These are phyloP conservation scores for Plantago lanceolata DNA, from an alignment of 305 asterid species.

Conservation along the genomic window DNA sequence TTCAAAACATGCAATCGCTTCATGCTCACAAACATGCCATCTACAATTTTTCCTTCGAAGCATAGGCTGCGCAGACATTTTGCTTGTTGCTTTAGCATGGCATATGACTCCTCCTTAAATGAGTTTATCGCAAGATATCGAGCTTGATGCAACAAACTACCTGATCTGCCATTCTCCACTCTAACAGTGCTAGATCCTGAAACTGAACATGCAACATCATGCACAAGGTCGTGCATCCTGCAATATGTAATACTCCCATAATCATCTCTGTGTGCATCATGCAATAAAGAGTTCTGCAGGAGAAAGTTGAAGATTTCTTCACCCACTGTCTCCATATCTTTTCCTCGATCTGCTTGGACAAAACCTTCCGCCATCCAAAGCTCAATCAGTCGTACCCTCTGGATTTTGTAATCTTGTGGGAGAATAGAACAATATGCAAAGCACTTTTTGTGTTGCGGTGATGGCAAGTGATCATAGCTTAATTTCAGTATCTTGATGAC, in stretches of 20 bases:
- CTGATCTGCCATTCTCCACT: no score
- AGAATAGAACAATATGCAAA: not conserved
- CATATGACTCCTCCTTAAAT: not conserved
- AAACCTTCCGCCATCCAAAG: slow-evolving; percentile 8
- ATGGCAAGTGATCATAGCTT: slow-evolving; percentile 31
- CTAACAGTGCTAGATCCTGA: not conserved
- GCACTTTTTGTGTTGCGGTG: slow-evolving; percentile 18
- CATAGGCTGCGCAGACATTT: not conserved
- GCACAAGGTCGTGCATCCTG: slow-evolving; percentile 2
- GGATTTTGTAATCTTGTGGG: not conserved
- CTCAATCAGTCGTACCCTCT: not conserved
- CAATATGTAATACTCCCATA: not conserved
- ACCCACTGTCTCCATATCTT: not conserved
- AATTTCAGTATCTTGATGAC: slow-evolving; percentile 22
- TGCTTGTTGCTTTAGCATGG: not conserved
- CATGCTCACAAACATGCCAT: not conserved
- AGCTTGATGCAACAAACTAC: not conserved
- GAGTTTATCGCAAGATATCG: not conserved
- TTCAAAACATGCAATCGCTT: not conserved
- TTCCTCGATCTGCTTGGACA: not conserved
- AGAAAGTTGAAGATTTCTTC: not conserved
- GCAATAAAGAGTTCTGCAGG: not conserved
- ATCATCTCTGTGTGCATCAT: not conserved
- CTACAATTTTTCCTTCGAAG: not conserved
- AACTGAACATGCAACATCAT: slow-evolving; percentile 1